Evolutionary conservation across 2,329 filamentous ascomycete species (phyloP).

Genomic region (Calonectria multiphialidica): DNA sequence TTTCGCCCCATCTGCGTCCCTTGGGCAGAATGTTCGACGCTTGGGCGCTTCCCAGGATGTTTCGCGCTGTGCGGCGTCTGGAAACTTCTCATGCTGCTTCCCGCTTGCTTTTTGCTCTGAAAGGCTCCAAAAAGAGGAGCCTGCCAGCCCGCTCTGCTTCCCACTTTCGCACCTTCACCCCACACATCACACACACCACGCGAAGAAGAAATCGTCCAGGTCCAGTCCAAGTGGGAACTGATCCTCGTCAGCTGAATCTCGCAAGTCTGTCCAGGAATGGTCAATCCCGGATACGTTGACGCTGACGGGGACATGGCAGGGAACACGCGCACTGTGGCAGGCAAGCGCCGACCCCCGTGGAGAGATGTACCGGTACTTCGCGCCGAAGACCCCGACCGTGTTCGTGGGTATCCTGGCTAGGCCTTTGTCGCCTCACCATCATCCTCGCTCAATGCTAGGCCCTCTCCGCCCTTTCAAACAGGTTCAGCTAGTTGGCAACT

Average conservation of each 20-base stretch:
- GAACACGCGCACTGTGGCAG: constrained; percentile 40
- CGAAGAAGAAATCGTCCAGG: background rate
- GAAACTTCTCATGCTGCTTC: constrained; percentile 19
- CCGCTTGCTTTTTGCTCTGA: constrained; percentile 21
- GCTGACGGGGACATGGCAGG: constrained; percentile 25
- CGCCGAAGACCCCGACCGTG: constrained; percentile 35
- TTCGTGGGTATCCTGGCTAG: constrained; percentile 32
- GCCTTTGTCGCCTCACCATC: constrained; percentile 27
- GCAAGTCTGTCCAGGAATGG: constrained; percentile 36
- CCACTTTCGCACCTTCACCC: constrained; percentile 4
- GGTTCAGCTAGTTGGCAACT: constrained; percentile 8
- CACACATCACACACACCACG: constrained; percentile 3
- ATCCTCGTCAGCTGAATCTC: constrained; percentile 33
- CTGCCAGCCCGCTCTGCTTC: background rate
- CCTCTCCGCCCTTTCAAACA: constrained; percentile 1
- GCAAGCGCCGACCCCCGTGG: constrained; percentile 11
- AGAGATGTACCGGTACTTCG: constrained; percentile 39
- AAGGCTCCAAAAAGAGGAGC: constrained; percentile 11
- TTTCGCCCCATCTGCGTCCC: background rate
- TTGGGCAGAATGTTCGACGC: constrained; percentile 21
- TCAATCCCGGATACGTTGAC: constrained; percentile 27
- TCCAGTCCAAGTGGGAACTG: constrained; percentile 15
- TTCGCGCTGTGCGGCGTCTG: constrained; percentile 19
- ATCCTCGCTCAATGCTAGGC: background rate
- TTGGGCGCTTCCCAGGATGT: constrained; percentile 10